Evolutionary conservation across 306 rosid species (phyloP), one percentile per base, ranked within the genome.

Genomic region (Psophocarpus tetragonolobus): DNA sequence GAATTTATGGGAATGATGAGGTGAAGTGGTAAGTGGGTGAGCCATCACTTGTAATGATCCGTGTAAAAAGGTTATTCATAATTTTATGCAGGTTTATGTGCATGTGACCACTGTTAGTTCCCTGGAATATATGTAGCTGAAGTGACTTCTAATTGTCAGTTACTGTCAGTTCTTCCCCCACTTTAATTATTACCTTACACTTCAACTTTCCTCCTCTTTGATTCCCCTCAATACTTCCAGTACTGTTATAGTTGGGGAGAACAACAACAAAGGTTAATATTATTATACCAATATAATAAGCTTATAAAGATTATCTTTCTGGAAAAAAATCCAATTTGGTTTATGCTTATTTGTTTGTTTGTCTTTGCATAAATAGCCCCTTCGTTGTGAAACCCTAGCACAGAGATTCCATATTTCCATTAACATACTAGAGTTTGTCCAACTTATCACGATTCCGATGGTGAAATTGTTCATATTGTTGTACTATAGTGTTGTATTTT

Each of bases 141-240:
- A 83, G 84, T 90, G 92, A 88, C 89, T 65, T 84, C 61, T 73
- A 78, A 79, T 69, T 61, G 87, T 81, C 88, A 85, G 84, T 79
- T 33, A 42, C 75, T 83, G 71, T 47, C 85, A 44, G 72, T 77
- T 63, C 63, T 84, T 61, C 72, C 70, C 75, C 73, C 69, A 21
- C 61, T 83, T 81, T 73, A 32, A 73, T 77, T 69, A 32, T 70
- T 74, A 57, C 56, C 41, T 36, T 32, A 58, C 88, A 35, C 73
- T 76, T 64, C 71, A 79, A 70, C 66, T 73, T 69, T 61, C 35
- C 35, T 50, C 15, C 41, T 54, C 41, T 60, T 56, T 62, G 30
- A 33, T 82, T 73, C 81, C 12, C 57, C 76, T 53, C 70, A 61
- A 57, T 48, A 86, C 81, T 77, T 45, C n/a, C 3, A 30, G 69